A percentile compares a stretch with the other conserved stretches of the same genome.
Conservation (phyloP, 192 early-diverging fungal species). For the Coemansia sp. region DNA sequence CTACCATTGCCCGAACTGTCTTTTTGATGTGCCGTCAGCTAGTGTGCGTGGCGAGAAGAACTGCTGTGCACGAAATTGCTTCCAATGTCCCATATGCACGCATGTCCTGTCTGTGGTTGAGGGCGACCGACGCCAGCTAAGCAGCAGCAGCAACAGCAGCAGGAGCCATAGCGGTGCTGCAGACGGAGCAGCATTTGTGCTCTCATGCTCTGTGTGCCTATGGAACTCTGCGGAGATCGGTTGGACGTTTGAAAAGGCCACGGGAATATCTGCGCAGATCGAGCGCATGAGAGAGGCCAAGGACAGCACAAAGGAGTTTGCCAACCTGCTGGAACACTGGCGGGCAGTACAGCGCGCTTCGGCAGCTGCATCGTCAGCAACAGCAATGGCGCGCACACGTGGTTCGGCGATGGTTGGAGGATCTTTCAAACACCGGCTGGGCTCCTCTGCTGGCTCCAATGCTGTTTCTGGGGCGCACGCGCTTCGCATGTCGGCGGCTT, state of each 20-base stretch:
- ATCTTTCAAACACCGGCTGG: slow-evolving; percentile 32
- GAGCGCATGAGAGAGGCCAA: slow-evolving; percentile 75
- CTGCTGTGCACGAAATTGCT: slow-evolving; percentile 91
- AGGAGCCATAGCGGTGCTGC: neutral
- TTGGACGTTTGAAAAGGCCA: slow-evolving; percentile 92
- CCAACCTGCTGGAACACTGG: slow-evolving; percentile 79
- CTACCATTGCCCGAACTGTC: slow-evolving; percentile 95
- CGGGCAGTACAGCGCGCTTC: slow-evolving; percentile 69
- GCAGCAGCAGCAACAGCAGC: neutral
- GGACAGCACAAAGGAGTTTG: slow-evolving; percentile 77
- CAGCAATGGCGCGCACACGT: neutral
- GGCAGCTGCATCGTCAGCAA: slow-evolving; percentile 9
- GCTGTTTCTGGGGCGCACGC: neutral
- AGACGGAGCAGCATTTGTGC: slow-evolving; percentile 60
- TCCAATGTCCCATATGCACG: slow-evolving; percentile 86
- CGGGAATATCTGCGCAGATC: slow-evolving; percentile 86
- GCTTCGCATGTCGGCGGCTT: neutral
- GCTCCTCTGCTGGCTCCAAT: neutral
- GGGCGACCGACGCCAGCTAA: slow-evolving; percentile 14
- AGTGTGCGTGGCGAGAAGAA: slow-evolving; percentile 95
- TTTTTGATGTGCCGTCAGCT: slow-evolving; percentile 96
- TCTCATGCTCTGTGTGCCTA: slow-evolving; percentile 82
- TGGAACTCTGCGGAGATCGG: slow-evolving; percentile 93
- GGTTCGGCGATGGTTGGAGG: neutral
- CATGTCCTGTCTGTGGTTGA: slow-evolving; percentile 76